Evolutionary conservation across 2,329 filamentous ascomycete genomes (phyloP), one percentile per base, ranked within the genome.

Genomic region (Tolypocladium inflatum): DNA sequence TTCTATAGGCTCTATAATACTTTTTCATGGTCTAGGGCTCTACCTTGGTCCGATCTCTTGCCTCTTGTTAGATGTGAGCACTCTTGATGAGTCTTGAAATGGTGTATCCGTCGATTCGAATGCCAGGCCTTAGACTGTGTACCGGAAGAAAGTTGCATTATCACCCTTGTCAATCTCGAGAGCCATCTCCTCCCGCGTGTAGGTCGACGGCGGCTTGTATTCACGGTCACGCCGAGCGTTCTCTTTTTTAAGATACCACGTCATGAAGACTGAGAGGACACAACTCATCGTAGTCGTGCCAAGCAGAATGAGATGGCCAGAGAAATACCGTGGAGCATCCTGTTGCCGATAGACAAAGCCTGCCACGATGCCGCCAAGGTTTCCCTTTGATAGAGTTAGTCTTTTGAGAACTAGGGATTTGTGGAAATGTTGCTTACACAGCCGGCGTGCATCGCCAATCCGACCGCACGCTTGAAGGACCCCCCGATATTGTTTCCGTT

Each of bases 401-500:
- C 17, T 3, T 5, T 21, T 51, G 30, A 35, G 8, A 7, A 11
- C 30, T 13, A 30, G 33, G 10, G 3, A 7, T 9, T n/a, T n/a
- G 7, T 21, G 48, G 30, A 21, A 13, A 10, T 13, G 2, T 13
- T 35, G 17, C 48, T 51, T 51, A 51, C 48, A 21, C 48, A 51
- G 19, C 48, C 48, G 17, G 48, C 48, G 19, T 51, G 48, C 72
- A 79, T 76, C 23, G 76, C 77, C 52, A 80, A 78, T 5, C 77
- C 76, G 9, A 77, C 76, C n/a, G 71, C 76, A 56, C 78, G 70
- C 70, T 80, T 80, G 54, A 76, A 64, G 48, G 72, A 74, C 4
- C 76, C 77, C 2, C 75, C 76, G 54, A 80, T 78, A 59, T 81
- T 81, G 62, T 76, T 78, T 15, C 73, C 74, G 48, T 79, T 79